A percentile compares a stretch with the other conserved stretches of the same genome.
These are phyloP conservation scores for Yamadazyma diddensiae DNA, from an alignment of 1,139 yeast species.

Conservation along the genomic window DNA sequence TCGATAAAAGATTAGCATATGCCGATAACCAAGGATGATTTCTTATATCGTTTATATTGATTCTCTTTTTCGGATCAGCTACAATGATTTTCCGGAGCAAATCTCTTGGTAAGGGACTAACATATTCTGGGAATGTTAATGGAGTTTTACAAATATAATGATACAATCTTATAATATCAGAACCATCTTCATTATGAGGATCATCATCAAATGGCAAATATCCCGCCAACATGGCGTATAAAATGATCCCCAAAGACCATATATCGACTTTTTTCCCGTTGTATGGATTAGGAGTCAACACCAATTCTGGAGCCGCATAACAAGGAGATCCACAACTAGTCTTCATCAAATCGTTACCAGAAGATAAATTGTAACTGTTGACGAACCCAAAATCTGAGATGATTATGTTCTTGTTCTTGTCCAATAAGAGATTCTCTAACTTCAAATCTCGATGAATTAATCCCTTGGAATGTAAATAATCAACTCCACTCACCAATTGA, in stretches of 20 bases:
- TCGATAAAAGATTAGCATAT: conserved; percentile 75
- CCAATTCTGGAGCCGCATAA: conserved; percentile 97
- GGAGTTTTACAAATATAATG: conserved; percentile 90
- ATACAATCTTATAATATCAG: conserved; percentile 86
- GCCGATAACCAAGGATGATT: conserved; percentile 86
- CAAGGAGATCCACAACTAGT: conserved; percentile 98
- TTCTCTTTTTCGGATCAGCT: conserved; percentile 80
- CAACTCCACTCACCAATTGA: conserved; percentile 90
- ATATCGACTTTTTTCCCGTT: conserved; percentile 94
- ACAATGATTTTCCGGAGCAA: conserved; percentile 80
- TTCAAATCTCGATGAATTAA: conserved; percentile 80
- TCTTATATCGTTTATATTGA: conserved; percentile 65
- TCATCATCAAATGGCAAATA: conserved; percentile 98
- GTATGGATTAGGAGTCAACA: conserved; percentile 81
- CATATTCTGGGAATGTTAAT: conserved; percentile 91
- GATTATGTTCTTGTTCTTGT: conserved; percentile 75
- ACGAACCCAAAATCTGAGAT: conserved; percentile 91
- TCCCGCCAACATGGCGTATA: conserved; percentile 97
- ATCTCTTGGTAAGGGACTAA: conserved; percentile 90
- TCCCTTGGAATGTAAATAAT: conserved; percentile 83
- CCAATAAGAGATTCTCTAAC: conserved; percentile 67
- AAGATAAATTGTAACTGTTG: conserved; percentile 66
- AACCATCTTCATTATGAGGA: conserved; percentile 94
- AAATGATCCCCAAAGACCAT: conserved; percentile 95
- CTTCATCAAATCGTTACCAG: conserved; percentile 74